Conservation (phyloP, 108 stramenopile genomes). For the Thalassiosira profunda region DNA sequence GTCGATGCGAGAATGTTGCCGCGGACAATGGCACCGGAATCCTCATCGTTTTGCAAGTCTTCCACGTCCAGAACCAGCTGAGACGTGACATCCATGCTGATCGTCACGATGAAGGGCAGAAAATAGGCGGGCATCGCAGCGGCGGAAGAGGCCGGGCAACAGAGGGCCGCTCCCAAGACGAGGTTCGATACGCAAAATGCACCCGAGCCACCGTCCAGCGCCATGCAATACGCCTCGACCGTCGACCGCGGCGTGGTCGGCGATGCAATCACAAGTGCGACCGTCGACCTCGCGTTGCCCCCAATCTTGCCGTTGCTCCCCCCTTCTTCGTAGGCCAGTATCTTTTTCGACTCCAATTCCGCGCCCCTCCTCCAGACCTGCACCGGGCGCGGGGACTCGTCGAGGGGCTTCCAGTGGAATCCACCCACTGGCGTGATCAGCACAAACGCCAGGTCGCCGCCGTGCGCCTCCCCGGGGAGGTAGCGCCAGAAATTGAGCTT, state of each 20-base stretch:
- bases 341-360: constrained; percentile 87
- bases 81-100: constrained; percentile 33
- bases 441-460: constrained; percentile 79
- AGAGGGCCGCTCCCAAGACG: constrained; percentile 81
- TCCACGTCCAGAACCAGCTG: constrained; percentile 48
- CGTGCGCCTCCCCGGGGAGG: constrained; percentile 84
- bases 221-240: constrained; percentile 86
- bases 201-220: constrained; percentile 69
- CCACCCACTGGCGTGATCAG: constrained; percentile 91
- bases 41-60: constrained; percentile 25
- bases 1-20: constrained; percentile 56
- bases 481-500: constrained; percentile 94
- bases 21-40: constrained; percentile 39
- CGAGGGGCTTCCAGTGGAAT: constrained; percentile 91
- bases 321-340: constrained; percentile 90
- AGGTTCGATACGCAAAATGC: constrained; percentile 68
- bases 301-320: constrained; percentile 82
- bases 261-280: constrained; percentile 76
- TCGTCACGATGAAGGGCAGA: constrained; percentile 64
- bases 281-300: constrained; percentile 70
- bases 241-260: constrained; percentile 50
- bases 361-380: constrained; percentile 88
- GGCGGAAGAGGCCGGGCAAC: constrained; percentile 38
- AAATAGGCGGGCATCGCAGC: constrained; percentile 51
- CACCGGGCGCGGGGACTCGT: constrained; percentile 81